Percentiles rank a stretch among this genome's conserved stretches.
These are phyloP conservation scores for Agrocybe pediades DNA, from an alignment of 768 basidiomycete species.

Conservation along the genomic window DNA sequence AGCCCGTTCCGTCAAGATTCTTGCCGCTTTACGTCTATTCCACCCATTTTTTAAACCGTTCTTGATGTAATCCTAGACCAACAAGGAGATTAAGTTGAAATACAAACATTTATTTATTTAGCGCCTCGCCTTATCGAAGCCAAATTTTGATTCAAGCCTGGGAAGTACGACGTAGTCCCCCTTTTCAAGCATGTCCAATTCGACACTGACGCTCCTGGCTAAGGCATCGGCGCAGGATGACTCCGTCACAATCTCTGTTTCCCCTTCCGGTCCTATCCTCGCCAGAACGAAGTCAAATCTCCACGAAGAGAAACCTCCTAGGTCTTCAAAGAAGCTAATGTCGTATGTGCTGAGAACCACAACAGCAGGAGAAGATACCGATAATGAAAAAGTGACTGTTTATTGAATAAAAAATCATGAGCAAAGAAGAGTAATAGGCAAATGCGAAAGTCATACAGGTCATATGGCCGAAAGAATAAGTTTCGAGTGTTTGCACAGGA, in stretches of 20 bases:
- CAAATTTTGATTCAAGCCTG: slow-evolving; percentile 21
- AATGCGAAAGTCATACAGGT: slow-evolving; percentile 49
- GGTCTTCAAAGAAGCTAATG: slow-evolving; percentile 42
- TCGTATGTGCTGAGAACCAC: slow-evolving; percentile 51
- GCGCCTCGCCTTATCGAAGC: slow-evolving; percentile 13
- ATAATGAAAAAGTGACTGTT: slow-evolving; percentile 45
- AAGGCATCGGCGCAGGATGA: slow-evolving; percentile 33
- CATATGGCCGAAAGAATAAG: slow-evolving; percentile 48
- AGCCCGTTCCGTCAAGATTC: slow-evolving; percentile 27
- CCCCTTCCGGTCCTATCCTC: slow-evolving; percentile 34
- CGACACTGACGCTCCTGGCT: slow-evolving; percentile 38
- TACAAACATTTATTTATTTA: too few relatives aligned
- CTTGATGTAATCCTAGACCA: slow-evolving; percentile 29
- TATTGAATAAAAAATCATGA: background rate
- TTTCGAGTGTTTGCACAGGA: slow-evolving; percentile 30
- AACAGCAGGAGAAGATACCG: slow-evolving; percentile 36
- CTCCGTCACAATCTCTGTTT: slow-evolving; percentile 31
- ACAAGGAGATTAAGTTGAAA: background rate
- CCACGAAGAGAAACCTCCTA: slow-evolving; percentile 39
- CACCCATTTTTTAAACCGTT: slow-evolving; percentile 22
- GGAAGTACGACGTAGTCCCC: slow-evolving; percentile 44
- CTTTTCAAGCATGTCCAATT: slow-evolving; percentile 35
- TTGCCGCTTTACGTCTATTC: slow-evolving; percentile 31
- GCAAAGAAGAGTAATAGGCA: background rate
- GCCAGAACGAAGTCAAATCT: slow-evolving; percentile 49